Conservation (phyloP, 73 alveolate genomes). For the Durusdinium trenchii region DNA sequence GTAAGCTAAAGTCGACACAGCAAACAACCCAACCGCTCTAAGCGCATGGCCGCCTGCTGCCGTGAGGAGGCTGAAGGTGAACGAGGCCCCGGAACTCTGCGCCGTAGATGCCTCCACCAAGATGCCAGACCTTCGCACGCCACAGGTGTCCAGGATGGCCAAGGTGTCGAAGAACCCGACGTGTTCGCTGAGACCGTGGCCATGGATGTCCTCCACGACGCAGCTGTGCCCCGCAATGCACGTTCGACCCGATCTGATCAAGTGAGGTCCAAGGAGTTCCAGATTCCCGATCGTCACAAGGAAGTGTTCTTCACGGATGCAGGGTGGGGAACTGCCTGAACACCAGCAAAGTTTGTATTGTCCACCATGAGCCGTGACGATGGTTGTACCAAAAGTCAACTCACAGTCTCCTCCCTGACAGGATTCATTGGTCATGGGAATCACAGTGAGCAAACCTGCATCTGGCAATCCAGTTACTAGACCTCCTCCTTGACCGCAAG, state of each 20-base stretch:
- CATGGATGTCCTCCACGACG: constrained; percentile 1
- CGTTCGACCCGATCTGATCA: neutral
- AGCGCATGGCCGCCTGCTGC: constrained; percentile 29
- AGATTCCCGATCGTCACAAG: neutral
- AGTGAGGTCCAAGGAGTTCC: constrained; percentile 15
- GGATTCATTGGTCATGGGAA: neutral
- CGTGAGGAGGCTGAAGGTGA: neutral
- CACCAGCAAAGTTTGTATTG: constrained; percentile 45
- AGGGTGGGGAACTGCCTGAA: neutral
- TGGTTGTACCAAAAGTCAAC: constrained; percentile 47
- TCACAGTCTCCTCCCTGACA: neutral
- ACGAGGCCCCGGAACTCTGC: neutral
- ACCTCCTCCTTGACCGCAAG: constrained; percentile 9
- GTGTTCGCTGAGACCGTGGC: neutral
- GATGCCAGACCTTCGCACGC: neutral
- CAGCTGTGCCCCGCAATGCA: constrained; percentile 61
- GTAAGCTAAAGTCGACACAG: neutral
- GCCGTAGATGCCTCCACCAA: neutral
- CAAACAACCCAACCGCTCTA: neutral
- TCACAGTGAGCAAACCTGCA: neutral
- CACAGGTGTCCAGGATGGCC: constrained; percentile 61
- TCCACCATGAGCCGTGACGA: constrained; percentile 61
- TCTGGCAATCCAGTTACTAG: constrained; percentile 36
- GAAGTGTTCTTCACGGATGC: constrained; percentile 49
- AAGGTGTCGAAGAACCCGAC: neutral